These are phyloP conservation scores for Melanogaster broomeanus DNA, from an alignment of 768 basidiomycete genomes.

Conservation along the genomic window DNA sequence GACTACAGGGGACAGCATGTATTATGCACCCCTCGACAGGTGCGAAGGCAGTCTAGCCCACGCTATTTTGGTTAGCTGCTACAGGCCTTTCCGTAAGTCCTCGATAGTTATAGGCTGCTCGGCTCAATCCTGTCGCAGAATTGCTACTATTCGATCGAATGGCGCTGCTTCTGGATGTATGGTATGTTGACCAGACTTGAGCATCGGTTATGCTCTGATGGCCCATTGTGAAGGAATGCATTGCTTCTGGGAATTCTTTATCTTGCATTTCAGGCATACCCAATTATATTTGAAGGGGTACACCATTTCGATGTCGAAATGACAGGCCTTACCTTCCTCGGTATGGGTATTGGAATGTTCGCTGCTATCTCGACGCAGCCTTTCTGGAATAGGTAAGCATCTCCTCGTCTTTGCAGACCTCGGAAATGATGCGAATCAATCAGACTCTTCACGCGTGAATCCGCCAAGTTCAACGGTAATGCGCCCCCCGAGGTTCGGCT, in stretches of 20 bases:
- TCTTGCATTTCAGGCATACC: slow-evolving; percentile 57
- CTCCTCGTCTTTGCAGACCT: not conserved
- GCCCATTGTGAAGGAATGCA: slow-evolving; percentile 33
- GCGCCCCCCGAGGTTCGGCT: slow-evolving; percentile 70
- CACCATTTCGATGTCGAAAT: slow-evolving; percentile 56
- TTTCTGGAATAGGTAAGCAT: slow-evolving; percentile 43
- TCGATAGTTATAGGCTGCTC: too few relatives aligned
- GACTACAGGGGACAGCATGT: slow-evolving; percentile 51
- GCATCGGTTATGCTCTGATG: not conserved
- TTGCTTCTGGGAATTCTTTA: slow-evolving; percentile 46
- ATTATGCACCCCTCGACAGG: slow-evolving; percentile 62
- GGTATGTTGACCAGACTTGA: slow-evolving; percentile 44
- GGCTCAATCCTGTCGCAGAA: slow-evolving; percentile 37
- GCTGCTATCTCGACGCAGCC: slow-evolving; percentile 39
- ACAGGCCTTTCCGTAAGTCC: slow-evolving; percentile 69
- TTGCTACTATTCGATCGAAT: slow-evolving; percentile 70
- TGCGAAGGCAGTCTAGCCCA: slow-evolving; percentile 42
- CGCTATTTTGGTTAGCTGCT: slow-evolving; percentile 60
- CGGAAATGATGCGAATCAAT: not conserved
- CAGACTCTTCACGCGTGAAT: slow-evolving; percentile 41
- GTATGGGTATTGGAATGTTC: slow-evolving; percentile 51
- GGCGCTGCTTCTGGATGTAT: slow-evolving; percentile 70
- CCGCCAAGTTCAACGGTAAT: slow-evolving; percentile 40
- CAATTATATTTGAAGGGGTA: slow-evolving; percentile 48
- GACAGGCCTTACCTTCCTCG: slow-evolving; percentile 50